These are phyloP conservation scores for Suhomyces bokatorum DNA, from an alignment of 1,139 yeast species.

Conservation along the genomic window DNA sequence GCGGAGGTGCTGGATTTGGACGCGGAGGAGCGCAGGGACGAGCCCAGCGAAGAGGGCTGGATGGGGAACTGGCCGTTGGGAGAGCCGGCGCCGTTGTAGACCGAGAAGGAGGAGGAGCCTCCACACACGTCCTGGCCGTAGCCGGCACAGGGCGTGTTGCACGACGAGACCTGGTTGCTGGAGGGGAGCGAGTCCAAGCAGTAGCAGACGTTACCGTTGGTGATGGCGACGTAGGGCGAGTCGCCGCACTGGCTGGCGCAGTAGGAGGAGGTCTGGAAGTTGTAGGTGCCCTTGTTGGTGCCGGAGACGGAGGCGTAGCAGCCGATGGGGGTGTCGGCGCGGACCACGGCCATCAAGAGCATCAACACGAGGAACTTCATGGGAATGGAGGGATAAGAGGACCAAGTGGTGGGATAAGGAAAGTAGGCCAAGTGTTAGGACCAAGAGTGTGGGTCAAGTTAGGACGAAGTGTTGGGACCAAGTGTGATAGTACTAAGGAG, in stretches of 20 bases:
- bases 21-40: conserved; percentile 2
- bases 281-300: conserved; percentile 33
- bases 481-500: too few relatives aligned
- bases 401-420: too few relatives aligned
- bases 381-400: too few relatives aligned
- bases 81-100: conserved; percentile 36
- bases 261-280: conserved; percentile 50
- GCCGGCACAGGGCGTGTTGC: conserved; percentile 53
- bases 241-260: conserved; percentile 51
- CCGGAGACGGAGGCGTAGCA: conserved; percentile 38
- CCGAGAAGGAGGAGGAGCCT: conserved; percentile 46
- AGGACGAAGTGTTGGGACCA: too few relatives aligned
- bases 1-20: conserved; percentile 19
- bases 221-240: conserved; percentile 59
- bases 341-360: conserved; percentile 3
- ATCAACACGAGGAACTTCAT: conserved; percentile 5
- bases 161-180: conserved; percentile 29
- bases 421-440: too few relatives aligned
- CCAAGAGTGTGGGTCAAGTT: too few relatives aligned
- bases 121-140: conserved; percentile 58
- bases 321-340: conserved; percentile 22
- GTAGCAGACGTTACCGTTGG: conserved; percentile 58
- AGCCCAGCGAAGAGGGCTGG: conserved; percentile 7
- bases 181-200: conserved; percentile 65
- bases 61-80: conserved; percentile 5